Evolutionary conservation across 2,329 filamentous ascomycete species (phyloP), one percentile per base, ranked within the genome.

Genomic region (Aspergillus latus): DNA sequence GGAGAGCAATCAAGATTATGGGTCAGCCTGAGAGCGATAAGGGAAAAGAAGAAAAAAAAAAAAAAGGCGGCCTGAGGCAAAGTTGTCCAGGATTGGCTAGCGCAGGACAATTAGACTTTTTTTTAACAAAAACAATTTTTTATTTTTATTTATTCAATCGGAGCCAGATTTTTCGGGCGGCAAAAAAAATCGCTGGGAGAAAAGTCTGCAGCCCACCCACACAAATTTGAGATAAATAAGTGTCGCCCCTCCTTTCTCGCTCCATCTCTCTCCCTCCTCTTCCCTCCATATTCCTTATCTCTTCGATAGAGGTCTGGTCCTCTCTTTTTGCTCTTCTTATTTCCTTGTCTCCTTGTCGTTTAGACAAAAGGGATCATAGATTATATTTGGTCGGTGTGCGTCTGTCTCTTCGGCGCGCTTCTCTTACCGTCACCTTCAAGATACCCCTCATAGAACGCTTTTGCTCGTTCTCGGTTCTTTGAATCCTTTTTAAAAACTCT

Each of bases 381-480:
- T 64, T 64, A 21, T 50, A 56, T 61, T 61, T 63, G 64, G 59
- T 60, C 64, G 47, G 52, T 64, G 65, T 72, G 69, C 66, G 69
- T 72, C 59, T 57, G 62, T 30, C 21, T 21, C 21, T 21, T 57
- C 56, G 67, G 67, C 71, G 69, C 70, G 66, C 63, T 63, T 62
- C 59, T 61, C 58, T 67, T 67, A 63, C 66, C 64, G 57, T 62
- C 61, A 55, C 53, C 60, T 57, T 64, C 62, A 65, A 70, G 72
- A 74, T 74, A 74, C 72, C 72, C 48, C 68, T 65, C 51, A 72
- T 73, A 73, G 69, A 74, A 70, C 69, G 59, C 32, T 50, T 60
- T 60, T 61, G 39, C 49, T 51, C 61, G 57, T 68, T 64, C 63
- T 66, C 62, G 66, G 62, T 65, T 64, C 60, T 50, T 54, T 52